Base-by-base conservation (phyloP, 768 basidiomycete genomes). In the Galerina marginata region DNA sequence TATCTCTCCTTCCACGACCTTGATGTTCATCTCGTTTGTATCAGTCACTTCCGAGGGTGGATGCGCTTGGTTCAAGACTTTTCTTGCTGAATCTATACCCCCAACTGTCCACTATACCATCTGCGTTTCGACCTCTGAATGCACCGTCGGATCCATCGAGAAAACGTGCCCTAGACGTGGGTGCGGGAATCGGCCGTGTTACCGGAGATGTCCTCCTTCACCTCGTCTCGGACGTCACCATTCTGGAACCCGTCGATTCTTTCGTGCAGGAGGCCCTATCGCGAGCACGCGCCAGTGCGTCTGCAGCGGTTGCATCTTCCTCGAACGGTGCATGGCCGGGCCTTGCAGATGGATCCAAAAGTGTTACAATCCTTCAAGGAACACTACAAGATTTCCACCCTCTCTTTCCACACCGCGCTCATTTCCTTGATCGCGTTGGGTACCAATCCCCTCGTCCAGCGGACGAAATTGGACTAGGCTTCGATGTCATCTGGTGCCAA, bases 401-500 rank as follows among this genome's bases (percentile, higher is more conserved):
- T 9, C 72, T 79, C 5, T 75, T 74, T 40, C 77, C 77, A 4
- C 79, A 82, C 59, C 77, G 73, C 56, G 75, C 74, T 6, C 80
- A 73, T 39, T 80, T 85, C 60, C 71, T 91, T 26, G 90, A 87
- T 51, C 86, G 90, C 12, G 77, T 94, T 6, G 93, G 93, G 3
- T 86, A 84, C 69, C 75, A 75, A n/a, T 79, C 82, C 0, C 66
- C 69, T 6, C 74, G 75, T 25, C 78, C 78, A 26, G 68, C 69
- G 40, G 75, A 77, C 37, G 86, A 83, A 52, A 84, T 84, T 37
- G 71, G 78, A n/a, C 75, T 80, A 45, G 85, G 84, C 1, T 98
- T 95, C 74, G 96, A 99, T 74, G 84, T 95, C 54, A 84, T 96
- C 58, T 95, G 93, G 96, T 93, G 93, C 68, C 96, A 99, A 73